Percentiles rank a stretch among this genome's conserved stretches.
Evolutionary conservation across 169 alveolate genomes (phyloP).

Genomic region (Plasmodium coatneyi): DNA sequence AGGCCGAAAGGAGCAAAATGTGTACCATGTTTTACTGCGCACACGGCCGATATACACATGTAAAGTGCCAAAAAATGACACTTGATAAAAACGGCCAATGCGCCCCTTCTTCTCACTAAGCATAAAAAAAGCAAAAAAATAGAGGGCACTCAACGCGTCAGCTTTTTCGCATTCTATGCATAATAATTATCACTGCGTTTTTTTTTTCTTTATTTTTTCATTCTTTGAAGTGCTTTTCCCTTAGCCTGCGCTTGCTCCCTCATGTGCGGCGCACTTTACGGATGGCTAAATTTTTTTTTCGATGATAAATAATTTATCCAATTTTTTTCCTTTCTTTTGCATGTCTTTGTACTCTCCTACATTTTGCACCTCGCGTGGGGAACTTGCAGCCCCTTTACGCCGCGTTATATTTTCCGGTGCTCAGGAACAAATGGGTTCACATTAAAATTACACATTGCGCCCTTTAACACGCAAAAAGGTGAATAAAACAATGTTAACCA

Average conservation of each 20-base stretch:
- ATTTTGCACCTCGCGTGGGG: neutral
- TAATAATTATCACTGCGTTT: neutral
- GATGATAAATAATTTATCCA: neutral
- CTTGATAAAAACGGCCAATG: neutral
- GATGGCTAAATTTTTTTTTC: neutral
- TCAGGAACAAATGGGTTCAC: neutral
- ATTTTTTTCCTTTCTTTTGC: neutral
- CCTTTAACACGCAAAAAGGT: neutral
- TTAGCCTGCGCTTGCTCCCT: neutral
- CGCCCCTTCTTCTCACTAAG: neutral
- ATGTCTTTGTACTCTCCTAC: neutral
- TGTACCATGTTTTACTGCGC: neutral
- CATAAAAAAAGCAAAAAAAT: neutral
- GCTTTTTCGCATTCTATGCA: conserved; percentile 1
- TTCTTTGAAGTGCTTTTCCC: neutral
- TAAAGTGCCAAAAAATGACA: neutral
- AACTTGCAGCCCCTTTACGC: neutral
- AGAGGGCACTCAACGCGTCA: neutral
- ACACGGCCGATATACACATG: neutral
- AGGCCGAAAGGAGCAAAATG: neutral
- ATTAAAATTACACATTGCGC: neutral
- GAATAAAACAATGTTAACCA: neutral
- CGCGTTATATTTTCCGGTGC: neutral
- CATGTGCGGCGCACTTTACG: neutral
- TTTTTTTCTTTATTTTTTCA: neutral